Conservation (phyloP, 2,329 filamentous ascomycete genomes). For the Hymenoscyphus salicellus region DNA sequence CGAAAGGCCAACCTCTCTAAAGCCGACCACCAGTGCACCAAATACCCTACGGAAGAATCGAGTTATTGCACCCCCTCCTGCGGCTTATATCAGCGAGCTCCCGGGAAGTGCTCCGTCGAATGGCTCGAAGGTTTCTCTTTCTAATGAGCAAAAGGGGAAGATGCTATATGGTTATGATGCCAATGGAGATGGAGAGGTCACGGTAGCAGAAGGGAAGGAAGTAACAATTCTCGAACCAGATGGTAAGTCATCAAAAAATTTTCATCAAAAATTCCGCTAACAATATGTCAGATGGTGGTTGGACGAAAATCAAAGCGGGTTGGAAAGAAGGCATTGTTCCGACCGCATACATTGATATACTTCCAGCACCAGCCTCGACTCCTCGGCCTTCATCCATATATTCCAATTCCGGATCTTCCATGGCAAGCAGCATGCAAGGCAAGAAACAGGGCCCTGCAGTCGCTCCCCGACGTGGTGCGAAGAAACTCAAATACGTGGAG, state of each 20-base stretch:
- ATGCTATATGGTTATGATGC: constrained; percentile 90
- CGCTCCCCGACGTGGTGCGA: constrained; percentile 83
- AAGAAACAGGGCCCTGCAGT: constrained; percentile 57
- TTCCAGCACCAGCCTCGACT: constrained; percentile 41
- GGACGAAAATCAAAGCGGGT: constrained; percentile 78
- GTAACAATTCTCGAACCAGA: constrained; percentile 80
- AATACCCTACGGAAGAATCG: constrained; percentile 56
- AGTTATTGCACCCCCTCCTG: constrained; percentile 82
- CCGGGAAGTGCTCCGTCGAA: constrained; percentile 48
- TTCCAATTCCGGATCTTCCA: constrained; percentile 72
- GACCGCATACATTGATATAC: constrained; percentile 75
- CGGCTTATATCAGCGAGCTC: constrained; percentile 71
- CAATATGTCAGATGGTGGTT: constrained; percentile 72
- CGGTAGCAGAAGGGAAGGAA: constrained; percentile 74
- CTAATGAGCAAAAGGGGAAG: constrained; percentile 66
- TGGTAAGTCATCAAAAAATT: constrained; percentile 55
- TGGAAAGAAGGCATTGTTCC: constrained; percentile 83
- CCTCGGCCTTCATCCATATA: constrained; percentile 69
- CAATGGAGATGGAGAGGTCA: constrained; percentile 75
- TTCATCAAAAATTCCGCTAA: constrained; percentile 33
- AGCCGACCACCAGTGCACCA: constrained; percentile 25
- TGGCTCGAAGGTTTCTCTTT: constrained; percentile 35
- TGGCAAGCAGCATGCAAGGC: constrained; percentile 48
- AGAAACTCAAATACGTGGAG: constrained; percentile 91
- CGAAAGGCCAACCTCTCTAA: constrained; percentile 31